A percentile compares a stretch with the other conserved stretches of the same genome.
phyloP scores from a whole-genome alignment of 768 basidiomycete species.

The Boletellus ananiceps region DNA sequence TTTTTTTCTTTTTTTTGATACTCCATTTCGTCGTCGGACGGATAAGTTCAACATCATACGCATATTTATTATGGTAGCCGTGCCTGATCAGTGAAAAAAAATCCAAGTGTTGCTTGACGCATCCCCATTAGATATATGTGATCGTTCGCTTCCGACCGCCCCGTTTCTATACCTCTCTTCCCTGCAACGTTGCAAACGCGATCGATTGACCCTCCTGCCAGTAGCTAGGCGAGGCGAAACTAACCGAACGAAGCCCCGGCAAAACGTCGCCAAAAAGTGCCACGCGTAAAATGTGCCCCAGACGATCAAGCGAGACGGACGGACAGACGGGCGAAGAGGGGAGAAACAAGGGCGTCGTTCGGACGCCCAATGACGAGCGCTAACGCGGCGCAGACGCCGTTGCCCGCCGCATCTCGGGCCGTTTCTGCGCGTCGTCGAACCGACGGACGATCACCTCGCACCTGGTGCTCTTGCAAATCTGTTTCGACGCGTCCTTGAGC shows the following conservation, averaged over 20 bases:
- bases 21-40: neutral
- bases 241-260: neutral
- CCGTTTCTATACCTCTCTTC: neutral
- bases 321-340: neutral
- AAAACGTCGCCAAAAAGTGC: too few relatives aligned
- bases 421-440: slow-evolving; percentile 89
- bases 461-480: slow-evolving; percentile 85
- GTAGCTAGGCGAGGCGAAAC: neutral
- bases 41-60: slow-evolving; percentile 6
- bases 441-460: slow-evolving; percentile 84
- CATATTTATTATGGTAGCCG: slow-evolving; percentile 23
- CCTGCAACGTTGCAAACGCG: neutral
- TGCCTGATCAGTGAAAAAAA: slow-evolving; percentile 12
- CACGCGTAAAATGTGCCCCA: too few relatives aligned
- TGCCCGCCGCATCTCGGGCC: slow-evolving; percentile 43
- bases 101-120: slow-evolving; percentile 26
- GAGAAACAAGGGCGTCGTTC: too few relatives aligned
- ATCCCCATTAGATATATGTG: slow-evolving; percentile 2
- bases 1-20: slow-evolving; percentile 6
- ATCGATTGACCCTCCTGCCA: too few relatives aligned
- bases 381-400: slow-evolving; percentile 42
- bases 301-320: too few relatives aligned
- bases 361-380: neutral
- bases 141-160: neutral
- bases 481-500: slow-evolving; percentile 68